These are phyloP conservation scores for Meyerozyma carpophila DNA, from an alignment of 1,139 yeast genomes.

Conservation along the genomic window DNA sequence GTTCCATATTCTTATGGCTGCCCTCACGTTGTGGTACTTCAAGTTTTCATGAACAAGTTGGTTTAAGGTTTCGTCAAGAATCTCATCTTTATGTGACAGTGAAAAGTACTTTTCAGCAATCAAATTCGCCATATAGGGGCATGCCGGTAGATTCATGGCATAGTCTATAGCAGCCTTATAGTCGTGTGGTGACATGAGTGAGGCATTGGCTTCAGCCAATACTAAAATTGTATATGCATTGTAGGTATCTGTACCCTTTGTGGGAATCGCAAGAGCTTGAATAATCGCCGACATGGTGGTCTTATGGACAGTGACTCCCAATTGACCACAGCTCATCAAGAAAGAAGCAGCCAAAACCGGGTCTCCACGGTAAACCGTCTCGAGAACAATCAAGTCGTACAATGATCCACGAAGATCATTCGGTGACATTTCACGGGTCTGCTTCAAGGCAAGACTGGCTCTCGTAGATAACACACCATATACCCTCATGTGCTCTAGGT, in stretches of 20 bases:
- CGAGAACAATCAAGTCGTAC: not conserved
- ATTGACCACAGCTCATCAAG: not conserved
- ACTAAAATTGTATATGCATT: not conserved
- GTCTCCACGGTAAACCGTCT: not conserved
- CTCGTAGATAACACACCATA: not conserved
- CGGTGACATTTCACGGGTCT: not conserved
- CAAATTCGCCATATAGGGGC: not conserved
- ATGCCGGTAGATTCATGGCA: not conserved
- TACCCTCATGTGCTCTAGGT: not conserved
- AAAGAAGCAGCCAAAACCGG: not conserved
- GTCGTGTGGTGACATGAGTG: not conserved
- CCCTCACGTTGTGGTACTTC: not conserved
- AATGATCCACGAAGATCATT: not conserved
- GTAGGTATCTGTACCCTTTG: not conserved
- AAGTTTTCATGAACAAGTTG: not conserved
- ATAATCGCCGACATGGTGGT: not conserved
- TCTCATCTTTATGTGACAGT: not conserved
- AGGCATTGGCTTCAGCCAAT: not conserved
- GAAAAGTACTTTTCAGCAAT: not conserved
- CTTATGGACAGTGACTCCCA: not conserved
- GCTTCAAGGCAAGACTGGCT: not conserved
- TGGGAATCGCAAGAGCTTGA: not conserved
- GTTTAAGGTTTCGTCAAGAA: not conserved
- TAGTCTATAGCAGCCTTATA: not conserved
- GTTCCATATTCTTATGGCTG: not conserved